Percentiles rank a stretch among this genome's conserved stretches.
Conservation (phyloP, 108 stramenopile species). For the Asterionellopsis glacialis region DNA sequence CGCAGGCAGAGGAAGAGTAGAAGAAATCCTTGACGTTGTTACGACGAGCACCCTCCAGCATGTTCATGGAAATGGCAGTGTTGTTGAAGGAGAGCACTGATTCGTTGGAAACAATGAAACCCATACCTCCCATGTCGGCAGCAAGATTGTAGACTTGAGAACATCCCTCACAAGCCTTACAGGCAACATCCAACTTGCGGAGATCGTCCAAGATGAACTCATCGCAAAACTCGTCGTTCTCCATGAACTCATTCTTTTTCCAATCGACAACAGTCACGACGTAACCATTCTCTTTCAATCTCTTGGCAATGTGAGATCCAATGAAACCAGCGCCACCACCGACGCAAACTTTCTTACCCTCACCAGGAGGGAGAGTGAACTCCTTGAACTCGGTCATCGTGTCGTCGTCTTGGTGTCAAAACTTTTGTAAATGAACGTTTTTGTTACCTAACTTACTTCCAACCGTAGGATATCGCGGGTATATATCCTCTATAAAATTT, state of each 20-base stretch:
- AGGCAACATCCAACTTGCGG: slow-evolving; percentile 91
- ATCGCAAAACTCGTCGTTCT: slow-evolving; percentile 93
- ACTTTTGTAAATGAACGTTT: too few relatives aligned
- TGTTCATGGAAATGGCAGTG: slow-evolving; percentile 98
- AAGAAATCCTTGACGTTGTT: slow-evolving; percentile 88
- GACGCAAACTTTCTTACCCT: slow-evolving; percentile 80
- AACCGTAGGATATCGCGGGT: too few relatives aligned
- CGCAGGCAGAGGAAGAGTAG: slow-evolving; percentile 95
- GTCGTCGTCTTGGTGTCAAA: background rate
- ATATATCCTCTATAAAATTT: too few relatives aligned
- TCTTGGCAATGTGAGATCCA: slow-evolving; percentile 95
- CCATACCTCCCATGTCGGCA: slow-evolving; percentile 99
- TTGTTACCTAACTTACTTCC: too few relatives aligned
- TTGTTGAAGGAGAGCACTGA: slow-evolving; percentile 97
- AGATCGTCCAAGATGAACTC: slow-evolving; percentile 94
- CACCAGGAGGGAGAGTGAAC: slow-evolving; percentile 75
- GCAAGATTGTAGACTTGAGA: slow-evolving; percentile 97
- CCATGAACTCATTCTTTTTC: slow-evolving; percentile 98
- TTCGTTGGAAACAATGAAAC: slow-evolving; percentile 97
- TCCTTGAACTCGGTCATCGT: slow-evolving; percentile 41
- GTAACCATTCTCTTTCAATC: slow-evolving; percentile 89
- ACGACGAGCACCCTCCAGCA: slow-evolving; percentile 96
- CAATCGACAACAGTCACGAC: slow-evolving; percentile 93
- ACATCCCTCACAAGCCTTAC: slow-evolving; percentile 92
- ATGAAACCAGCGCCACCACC: slow-evolving; percentile 98